Base-by-base conservation (phyloP, 2,329 filamentous ascomycete genomes). In the Aureobasidium pullulans region DNA sequence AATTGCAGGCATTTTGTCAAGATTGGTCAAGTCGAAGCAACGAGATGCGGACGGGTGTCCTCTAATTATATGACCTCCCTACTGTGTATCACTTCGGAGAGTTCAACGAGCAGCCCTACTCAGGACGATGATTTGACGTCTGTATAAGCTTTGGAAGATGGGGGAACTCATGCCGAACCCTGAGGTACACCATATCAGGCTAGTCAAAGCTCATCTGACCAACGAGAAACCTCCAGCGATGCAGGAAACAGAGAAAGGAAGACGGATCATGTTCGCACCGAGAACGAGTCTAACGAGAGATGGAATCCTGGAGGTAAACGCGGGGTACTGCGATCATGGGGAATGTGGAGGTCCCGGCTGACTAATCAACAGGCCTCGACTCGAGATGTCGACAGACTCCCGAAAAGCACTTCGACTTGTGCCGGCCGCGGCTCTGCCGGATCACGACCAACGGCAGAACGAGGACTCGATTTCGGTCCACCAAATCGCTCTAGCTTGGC, bases 401-500 rank as follows among this genome's bases (percentile, higher is more conserved):
- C 54, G 54, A 57, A 57, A 57, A 57, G 19, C 15, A 37, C 43
- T 37, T 57, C 43, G 43, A 57, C 54, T 48, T 57, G 28, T 57
- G 54, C 54, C 54, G 54, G 15, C 29, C 39, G 29, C 40, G 40
- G 39, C 37, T 40, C 36, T 40, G 48, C 9, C 48, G 36, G 48
- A 52, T 16, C 42, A 39, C 19, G 32, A 57, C 32, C 54, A 57
- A 57, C 54, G 54, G 54, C 54, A 57, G 43, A 57, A 47, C 32
- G 34, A 52, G 15, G 29, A 46, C 42, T 47, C 13, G 28, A 23
- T 48, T 57, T 57, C 54, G 54, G 54, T 23, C 43, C 32, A 47
- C 42, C 42, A 32, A 57, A 47, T 57, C 28, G 54, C 36, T 57
- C 54, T 57, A 57, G 54, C 43, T 43, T 8, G 54, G 34, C 9